Evolutionary conservation across 2,329 filamentous ascomycete species (phyloP), one percentile per base, ranked within the genome.

Genomic region (Aspergillus floridensis): DNA sequence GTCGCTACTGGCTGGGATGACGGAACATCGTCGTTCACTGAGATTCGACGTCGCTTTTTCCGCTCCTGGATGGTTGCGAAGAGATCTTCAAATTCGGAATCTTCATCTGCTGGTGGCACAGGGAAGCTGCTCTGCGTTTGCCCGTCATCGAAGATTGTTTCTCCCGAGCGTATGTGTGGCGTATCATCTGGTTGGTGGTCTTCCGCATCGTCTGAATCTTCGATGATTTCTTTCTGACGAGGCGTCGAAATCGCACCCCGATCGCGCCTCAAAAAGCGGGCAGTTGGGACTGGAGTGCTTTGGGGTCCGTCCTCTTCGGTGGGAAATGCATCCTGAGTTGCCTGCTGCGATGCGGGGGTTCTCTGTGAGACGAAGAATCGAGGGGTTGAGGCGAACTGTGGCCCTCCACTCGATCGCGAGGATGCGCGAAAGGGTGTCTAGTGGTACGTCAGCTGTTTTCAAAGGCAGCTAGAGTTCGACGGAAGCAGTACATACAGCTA

Each of bases 1-100:
- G 56, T 57, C 8, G 48, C 56, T 49, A 53, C 53, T 14, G 48
- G 57, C 16, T 56, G 57, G 22, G 50, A 22, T 16, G 21, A 48
- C 2, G 59, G 47, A 4, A 32, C 57, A 38, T 62, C 61, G 22
- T 55, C 44, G 19, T 59, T 35, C 19, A 59, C 31, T 22, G 66
- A 69, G 26, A 72, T 59, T 16, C 74, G 74, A 16, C 71, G 71
- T 46, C 74, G 67, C 65, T 77, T 78, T 21, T 65, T 62, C 12
- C 66, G 61, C 46, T 67, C 62, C 22, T 62, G 59, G n/a, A 65
- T 62, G 2, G 68, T 54, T 2, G 67, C 65, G 57, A 76, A 76
- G 2, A 74, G 64, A 12, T 65, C 67, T 38, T 77, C 71, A 21
- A 71, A 67, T 22, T 70, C 69, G 2, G 63, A 57, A 50, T 71